phyloP scores from a whole-genome alignment of 345 rosid genomes.

The Eucalyptus curtisii region DNA sequence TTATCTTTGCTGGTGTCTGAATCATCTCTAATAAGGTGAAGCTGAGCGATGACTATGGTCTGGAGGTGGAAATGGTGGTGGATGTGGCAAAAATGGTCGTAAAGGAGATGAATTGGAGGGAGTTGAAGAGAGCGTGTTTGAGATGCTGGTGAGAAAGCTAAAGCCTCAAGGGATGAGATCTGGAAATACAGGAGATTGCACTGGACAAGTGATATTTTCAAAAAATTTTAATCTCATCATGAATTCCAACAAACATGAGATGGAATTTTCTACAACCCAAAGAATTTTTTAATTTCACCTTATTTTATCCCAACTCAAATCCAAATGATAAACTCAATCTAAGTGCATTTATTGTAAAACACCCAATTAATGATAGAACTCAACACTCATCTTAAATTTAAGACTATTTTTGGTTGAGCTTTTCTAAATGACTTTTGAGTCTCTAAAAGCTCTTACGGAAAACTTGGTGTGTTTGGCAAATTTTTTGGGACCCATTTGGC shows the following conservation, averaged over 20 bases:
- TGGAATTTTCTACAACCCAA: too few species aligned
- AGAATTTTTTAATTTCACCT: background rate
- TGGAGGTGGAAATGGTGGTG: background rate
- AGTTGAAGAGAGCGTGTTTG: background rate
- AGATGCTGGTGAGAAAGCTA: background rate
- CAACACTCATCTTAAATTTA: background rate
- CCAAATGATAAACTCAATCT: background rate
- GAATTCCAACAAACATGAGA: background rate
- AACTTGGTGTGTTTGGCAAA: too few species aligned
- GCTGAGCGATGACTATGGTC: background rate
- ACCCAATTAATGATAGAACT: background rate
- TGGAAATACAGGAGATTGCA: background rate
- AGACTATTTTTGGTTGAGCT: background rate
- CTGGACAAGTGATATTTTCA: background rate
- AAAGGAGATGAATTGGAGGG: background rate
- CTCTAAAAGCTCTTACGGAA: too few species aligned
- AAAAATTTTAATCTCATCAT: too few species aligned
- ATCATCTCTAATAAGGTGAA: background rate
- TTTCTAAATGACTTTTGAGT: too few species aligned
- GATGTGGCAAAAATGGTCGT: background rate
- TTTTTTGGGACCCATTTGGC: too few species aligned
- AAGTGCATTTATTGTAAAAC: background rate
- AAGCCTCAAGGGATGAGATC: too few species aligned
- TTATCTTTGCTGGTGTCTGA: background rate
- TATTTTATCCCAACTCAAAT: too few species aligned